Percentiles rank a stretch among this genome's conserved stretches.
Conservation (phyloP, 1,139 yeast species). For the Entelexis sorbosivorans region DNA sequence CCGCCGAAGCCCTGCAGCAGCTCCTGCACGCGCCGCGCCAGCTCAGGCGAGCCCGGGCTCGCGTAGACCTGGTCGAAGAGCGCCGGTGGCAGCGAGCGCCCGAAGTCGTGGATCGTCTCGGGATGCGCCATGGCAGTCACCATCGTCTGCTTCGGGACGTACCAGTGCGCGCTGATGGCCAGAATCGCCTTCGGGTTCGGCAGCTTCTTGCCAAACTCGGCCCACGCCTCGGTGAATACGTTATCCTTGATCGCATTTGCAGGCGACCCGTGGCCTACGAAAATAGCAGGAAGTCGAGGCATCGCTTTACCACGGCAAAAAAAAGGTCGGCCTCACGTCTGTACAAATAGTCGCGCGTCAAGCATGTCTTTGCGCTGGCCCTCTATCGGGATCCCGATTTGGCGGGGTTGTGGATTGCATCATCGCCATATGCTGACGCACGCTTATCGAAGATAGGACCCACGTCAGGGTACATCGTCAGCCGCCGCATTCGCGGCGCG, state of each 20-base stretch:
- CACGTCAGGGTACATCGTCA: background rate
- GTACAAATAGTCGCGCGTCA: background rate
- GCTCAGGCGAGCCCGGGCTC: slow-evolving; percentile 22
- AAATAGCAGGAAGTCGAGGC: background rate
- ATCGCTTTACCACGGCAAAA: background rate
- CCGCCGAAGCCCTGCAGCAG: slow-evolving; percentile 9
- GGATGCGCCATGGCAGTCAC: slow-evolving; percentile 20
- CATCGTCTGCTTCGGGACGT: slow-evolving; percentile 6
- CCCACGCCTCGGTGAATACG: slow-evolving; percentile 16
- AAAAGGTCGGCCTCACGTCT: background rate
- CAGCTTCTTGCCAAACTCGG: slow-evolving; percentile 10
- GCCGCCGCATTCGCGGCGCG: background rate
- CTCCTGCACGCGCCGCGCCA: slow-evolving; percentile 19
- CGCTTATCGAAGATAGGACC: background rate
- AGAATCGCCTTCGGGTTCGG: slow-evolving; percentile 22
- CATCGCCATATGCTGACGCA: slow-evolving; percentile 2
- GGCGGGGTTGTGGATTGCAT: background rate
- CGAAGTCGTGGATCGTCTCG: slow-evolving; percentile 22
- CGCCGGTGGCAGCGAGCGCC: slow-evolving; percentile 16
- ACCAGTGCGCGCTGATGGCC: slow-evolving; percentile 24
- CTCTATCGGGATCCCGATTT: background rate
- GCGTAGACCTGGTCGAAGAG: slow-evolving; percentile 21
- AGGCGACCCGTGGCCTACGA: slow-evolving; percentile 22
- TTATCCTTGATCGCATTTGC: slow-evolving; percentile 4
- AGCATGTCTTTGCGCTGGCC: background rate